These are phyloP conservation scores for Fraxinus anomala DNA, from an alignment of 257 asterid species.

Conservation along the genomic window DNA sequence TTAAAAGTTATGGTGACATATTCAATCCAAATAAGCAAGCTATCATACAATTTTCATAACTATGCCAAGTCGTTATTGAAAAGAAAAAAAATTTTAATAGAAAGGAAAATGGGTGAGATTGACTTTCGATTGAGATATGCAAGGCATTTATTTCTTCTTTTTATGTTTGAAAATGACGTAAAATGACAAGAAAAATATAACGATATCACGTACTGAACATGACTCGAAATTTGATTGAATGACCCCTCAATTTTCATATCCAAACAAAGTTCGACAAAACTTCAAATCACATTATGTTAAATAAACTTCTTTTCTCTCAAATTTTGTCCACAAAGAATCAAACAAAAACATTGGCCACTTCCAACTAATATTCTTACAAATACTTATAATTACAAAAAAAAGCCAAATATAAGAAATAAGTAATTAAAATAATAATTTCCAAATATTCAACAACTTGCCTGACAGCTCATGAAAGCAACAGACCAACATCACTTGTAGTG, in stretches of 20 bases:
- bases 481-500: constrained; percentile 30
- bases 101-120: neutral
- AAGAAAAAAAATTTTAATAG: neutral
- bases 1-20: neutral
- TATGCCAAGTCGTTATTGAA: neutral
- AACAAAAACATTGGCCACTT: neutral
- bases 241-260: neutral
- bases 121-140: neutral
- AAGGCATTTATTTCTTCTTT: neutral
- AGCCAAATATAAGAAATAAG: no score
- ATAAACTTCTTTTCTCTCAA: no score
- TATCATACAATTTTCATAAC: neutral
- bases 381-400: neutral
- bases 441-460: neutral
- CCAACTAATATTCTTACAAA: neutral
- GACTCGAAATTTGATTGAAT: no score
- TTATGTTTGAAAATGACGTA: no score
- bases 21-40: neutral
- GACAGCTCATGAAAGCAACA: constrained; percentile 47
- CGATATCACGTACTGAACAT: no score
- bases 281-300: neutral
- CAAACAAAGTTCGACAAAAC: neutral
- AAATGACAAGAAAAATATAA: no score
- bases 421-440: constrained; percentile 2
- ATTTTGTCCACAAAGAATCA: neutral